Conservation (phyloP, 2,329 filamentous ascomycete genomes). For the Phaeosphaeriaceae sp. region DNA sequence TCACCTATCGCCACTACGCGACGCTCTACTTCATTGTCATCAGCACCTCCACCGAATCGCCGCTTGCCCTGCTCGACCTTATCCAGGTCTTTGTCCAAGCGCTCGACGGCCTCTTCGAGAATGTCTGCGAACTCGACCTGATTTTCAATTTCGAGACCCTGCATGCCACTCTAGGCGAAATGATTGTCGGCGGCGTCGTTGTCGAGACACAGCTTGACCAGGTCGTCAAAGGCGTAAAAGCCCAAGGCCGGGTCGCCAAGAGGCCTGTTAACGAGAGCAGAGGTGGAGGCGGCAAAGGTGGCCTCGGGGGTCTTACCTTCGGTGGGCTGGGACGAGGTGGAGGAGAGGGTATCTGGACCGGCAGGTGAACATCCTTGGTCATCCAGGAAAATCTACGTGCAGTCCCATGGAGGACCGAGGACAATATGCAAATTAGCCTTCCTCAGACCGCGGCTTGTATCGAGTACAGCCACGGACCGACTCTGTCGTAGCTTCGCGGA, state of each 20-base stretch:
- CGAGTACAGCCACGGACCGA: not conserved
- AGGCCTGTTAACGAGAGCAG: constrained; percentile 75
- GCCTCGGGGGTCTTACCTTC: constrained; percentile 28
- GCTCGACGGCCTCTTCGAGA: constrained; percentile 93
- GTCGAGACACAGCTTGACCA: constrained; percentile 89
- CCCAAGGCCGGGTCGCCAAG: constrained; percentile 79
- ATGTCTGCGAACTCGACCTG: constrained; percentile 96
- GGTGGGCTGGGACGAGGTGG: constrained; percentile 40
- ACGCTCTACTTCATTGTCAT: constrained; percentile 99
- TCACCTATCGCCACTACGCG: constrained; percentile 97
- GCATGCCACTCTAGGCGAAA: constrained; percentile 88
- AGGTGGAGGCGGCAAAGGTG: constrained; percentile 29
- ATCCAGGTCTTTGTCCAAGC: constrained; percentile 99
- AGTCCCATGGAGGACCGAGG: not conserved
- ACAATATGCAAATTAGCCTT: not conserved
- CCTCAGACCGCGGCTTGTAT: not conserved
- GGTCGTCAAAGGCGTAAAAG: constrained; percentile 82
- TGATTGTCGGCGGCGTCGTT: constrained; percentile 94
- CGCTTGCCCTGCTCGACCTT: constrained; percentile 90
- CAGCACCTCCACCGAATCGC: constrained; percentile 93
- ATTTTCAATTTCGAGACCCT: constrained; percentile 99
- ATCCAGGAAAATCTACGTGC: not conserved
- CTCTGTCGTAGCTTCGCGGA: not conserved
- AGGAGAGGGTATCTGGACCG: constrained; percentile 42
- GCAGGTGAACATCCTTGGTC: constrained; percentile 24